A percentile compares a stretch with the other conserved stretches of the same genome.
phyloP scores from a whole-genome alignment of 768 basidiomycete species.

The Podaxis rugospora region DNA sequence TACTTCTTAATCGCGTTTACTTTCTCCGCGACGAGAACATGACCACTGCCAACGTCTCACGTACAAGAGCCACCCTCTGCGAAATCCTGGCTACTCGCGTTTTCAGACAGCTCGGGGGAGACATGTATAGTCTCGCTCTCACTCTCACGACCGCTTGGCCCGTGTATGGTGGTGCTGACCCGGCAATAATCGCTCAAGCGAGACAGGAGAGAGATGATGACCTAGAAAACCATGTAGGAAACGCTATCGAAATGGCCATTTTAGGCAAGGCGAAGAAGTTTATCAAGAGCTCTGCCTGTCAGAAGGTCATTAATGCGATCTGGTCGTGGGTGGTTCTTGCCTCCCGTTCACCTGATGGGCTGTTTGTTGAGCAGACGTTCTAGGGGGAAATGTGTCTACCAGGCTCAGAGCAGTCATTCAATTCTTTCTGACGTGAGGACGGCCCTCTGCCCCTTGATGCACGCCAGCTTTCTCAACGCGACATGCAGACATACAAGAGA shows the following conservation, averaged over 20 bases:
- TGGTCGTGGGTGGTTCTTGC: constrained; percentile 53
- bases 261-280: constrained; percentile 83
- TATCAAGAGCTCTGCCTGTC: constrained; percentile 84
- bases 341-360: neutral
- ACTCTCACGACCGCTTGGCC: constrained; percentile 77
- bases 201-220: constrained; percentile 66
- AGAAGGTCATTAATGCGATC: constrained; percentile 83
- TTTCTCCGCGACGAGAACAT: constrained; percentile 78
- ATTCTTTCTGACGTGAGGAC: constrained; percentile 80
- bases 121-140: constrained; percentile 63
- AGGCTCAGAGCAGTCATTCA: constrained; percentile 80
- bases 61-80: constrained; percentile 77
- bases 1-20: constrained; percentile 83
- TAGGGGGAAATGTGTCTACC: constrained; percentile 91
- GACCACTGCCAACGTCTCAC: constrained; percentile 63
- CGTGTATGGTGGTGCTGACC: constrained; percentile 73
- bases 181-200: constrained; percentile 50
- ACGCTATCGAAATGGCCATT: constrained; percentile 92
- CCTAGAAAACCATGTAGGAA: constrained; percentile 77
- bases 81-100: constrained; percentile 85
- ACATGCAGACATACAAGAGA: constrained; percentile 80
- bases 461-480: neutral
- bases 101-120: constrained; percentile 67
- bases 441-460: neutral
- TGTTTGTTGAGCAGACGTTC: constrained; percentile 11